Base-by-base conservation (phyloP, 768 basidiomycete genomes). In the Hysterangium stoloniferum region DNA sequence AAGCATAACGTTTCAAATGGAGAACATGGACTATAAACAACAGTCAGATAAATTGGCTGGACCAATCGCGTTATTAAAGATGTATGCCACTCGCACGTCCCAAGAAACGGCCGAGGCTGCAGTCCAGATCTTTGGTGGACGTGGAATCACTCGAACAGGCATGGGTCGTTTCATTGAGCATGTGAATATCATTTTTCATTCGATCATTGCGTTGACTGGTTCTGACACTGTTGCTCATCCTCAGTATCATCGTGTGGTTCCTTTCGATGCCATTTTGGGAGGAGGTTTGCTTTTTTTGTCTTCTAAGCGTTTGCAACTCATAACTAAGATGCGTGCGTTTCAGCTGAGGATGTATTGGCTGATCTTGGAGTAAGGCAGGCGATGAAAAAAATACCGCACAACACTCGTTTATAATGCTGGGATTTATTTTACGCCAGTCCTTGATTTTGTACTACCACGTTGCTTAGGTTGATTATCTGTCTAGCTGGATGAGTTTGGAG, bases 1-100 rank as follows among this genome's bases (percentile, higher is more conserved):
- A 68, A 84, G 76, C 52, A 67, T 93, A 48, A 92, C 89, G 0
- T 84, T 81, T 62, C 89, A 93, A 64, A 91, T 92, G 86, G 79
- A 71, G 56, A 75, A 87, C 52, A 91, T 93, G 90, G 72, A 43
- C 37, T 88, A 89, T 63, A 79, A 80, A 61, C 74, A 89, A 52
- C 86, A 88, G 61, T 78, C 85, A 11, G 64, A 71, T 36, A 74
- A 80, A 53, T 73, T 91, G 22, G 89, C 87, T 42, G 88, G 87
- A 3, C 86, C 82, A 54, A 87, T 92, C 52, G 88, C 73, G 4
- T 73, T 92, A 56, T 65, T 89, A 58, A 93, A 92, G 71, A 84
- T 80, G 71, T 80, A 82, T 57, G 73, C 76, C 32, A 91, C 90
- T 3, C 74, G 78, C 28, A 77, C 76, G 15, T 86, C 84, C 0